Percentiles rank a stretch among this genome's conserved stretches.
phyloP scores from a whole-genome alignment of 805 yeast species.

The Lipomyces spencermartinsiae region DNA sequence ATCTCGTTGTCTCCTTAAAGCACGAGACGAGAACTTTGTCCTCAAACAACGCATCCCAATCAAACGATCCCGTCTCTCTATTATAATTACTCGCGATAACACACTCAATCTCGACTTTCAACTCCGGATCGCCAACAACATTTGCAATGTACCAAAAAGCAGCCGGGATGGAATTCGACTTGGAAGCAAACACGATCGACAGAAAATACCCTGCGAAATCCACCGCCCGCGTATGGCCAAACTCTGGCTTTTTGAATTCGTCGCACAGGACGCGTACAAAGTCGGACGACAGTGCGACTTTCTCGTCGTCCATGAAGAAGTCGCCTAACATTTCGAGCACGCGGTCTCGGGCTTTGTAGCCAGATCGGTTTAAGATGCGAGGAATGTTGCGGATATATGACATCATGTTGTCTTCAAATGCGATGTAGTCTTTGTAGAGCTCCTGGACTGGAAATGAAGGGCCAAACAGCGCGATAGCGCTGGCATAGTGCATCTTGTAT shows the following conservation, averaged over 20 bases:
- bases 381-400: slow-evolving; percentile 25
- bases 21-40: slow-evolving; percentile 23
- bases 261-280: background rate
- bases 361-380: slow-evolving; percentile 12
- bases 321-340: slow-evolving; percentile 18
- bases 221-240: background rate
- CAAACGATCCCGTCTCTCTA: slow-evolving; percentile 12
- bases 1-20: slow-evolving; percentile 34
- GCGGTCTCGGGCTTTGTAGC: slow-evolving; percentile 19
- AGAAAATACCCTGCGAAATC: slow-evolving; percentile 31
- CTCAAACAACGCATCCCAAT: slow-evolving; percentile 25
- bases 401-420: slow-evolving; percentile 24
- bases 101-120: slow-evolving; percentile 5
- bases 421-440: slow-evolving; percentile 17
- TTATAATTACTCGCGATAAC: slow-evolving; percentile 17
- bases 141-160: slow-evolving; percentile 32
- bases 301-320: slow-evolving; percentile 14
- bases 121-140: slow-evolving; percentile 15
- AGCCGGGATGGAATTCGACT: slow-evolving; percentile 33
- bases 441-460: slow-evolving; percentile 28
- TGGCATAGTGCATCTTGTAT: slow-evolving; percentile 8
- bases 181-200: slow-evolving; percentile 33
- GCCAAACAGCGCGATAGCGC: slow-evolving; percentile 33
- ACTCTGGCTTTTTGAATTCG: background rate
- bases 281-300: background rate